These are phyloP conservation scores for Echinosophora koreensis DNA, from an alignment of 306 rosid species.

Conservation along the genomic window DNA sequence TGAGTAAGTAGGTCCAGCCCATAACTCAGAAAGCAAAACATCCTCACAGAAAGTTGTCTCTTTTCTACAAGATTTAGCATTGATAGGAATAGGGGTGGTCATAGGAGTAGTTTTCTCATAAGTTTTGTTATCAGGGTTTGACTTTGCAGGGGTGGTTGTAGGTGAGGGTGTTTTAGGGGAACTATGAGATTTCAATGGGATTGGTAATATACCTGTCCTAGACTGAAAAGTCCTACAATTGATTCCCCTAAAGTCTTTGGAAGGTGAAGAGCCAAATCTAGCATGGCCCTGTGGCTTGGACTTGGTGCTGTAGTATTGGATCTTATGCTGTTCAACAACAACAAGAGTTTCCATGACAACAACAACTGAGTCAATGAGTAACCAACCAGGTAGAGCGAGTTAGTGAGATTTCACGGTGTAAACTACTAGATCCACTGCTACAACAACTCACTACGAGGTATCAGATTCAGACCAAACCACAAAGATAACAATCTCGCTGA, in stretches of 20 bases:
- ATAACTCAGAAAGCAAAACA: conserved; percentile 72
- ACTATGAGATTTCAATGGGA: conserved; percentile 59
- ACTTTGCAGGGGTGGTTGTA: conserved; percentile 16
- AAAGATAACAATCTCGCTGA: conserved; percentile 38
- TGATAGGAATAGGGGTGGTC: conserved; percentile 73
- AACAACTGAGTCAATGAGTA: conserved; percentile 27
- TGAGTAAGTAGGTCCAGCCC: conserved; percentile 98
- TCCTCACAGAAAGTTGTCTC: conserved; percentile 52
- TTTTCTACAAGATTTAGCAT: conserved; percentile 40
- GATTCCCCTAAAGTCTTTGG: conserved; percentile 59
- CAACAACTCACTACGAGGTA: conserved; percentile 38
- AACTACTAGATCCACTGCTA: conserved; percentile 52
- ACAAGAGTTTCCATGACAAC: conserved; percentile 79
- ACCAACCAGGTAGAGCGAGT: background rate
- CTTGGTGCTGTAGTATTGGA: conserved; percentile 56
- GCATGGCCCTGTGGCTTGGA: conserved; percentile 59
- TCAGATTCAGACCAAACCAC: conserved; percentile 40
- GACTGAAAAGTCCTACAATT: conserved; percentile 83
- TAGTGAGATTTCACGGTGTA: conserved; percentile 24
- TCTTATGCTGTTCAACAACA: conserved; percentile 78
- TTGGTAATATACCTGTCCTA: conserved; percentile 69
- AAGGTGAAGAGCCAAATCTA: conserved; percentile 60
- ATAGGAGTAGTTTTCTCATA: conserved; percentile 32
- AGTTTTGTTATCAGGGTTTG: conserved; percentile 44
- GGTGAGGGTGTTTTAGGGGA: conserved; percentile 62